Percentiles rank a stretch among this genome's conserved stretches.
Conservation (phyloP, 352 stramenopile species). For the Elongisporangium anandrum region DNA sequence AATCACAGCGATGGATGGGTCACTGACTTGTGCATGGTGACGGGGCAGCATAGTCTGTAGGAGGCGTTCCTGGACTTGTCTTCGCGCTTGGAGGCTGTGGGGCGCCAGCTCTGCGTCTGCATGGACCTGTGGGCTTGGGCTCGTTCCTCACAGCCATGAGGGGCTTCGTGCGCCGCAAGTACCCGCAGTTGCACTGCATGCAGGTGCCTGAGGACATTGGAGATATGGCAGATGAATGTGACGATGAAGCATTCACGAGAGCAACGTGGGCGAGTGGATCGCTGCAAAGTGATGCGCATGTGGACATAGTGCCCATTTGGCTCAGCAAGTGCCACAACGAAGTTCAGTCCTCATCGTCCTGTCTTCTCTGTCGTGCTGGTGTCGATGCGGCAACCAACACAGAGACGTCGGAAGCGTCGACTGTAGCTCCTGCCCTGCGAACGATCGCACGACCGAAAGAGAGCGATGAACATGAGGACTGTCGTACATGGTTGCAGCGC, state of each 20-base stretch:
- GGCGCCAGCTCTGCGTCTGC: slow-evolving; percentile 32
- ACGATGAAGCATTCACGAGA: neutral
- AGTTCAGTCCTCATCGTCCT: neutral
- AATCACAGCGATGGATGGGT: neutral
- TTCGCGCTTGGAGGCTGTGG: slow-evolving; percentile 57
- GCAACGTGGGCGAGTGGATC: neutral
- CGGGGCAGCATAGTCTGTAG: slow-evolving; percentile 37
- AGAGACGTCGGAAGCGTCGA: neutral
- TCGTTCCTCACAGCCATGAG: slow-evolving; percentile 45
- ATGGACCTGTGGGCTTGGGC: slow-evolving; percentile 35
- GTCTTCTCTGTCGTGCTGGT: neutral
- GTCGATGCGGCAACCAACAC: neutral
- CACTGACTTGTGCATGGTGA: neutral
- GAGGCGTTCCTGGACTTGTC: slow-evolving; percentile 58
- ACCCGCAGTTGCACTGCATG: slow-evolving; percentile 51
- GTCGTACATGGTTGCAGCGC: slow-evolving; percentile 34
- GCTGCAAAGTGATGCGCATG: neutral
- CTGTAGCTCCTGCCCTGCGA: neutral
- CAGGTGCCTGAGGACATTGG: slow-evolving; percentile 13
- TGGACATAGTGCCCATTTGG: neutral
- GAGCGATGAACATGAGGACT: slow-evolving; percentile 23
- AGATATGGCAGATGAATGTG: neutral
- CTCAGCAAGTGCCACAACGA: neutral
- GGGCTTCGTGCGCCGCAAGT: slow-evolving; percentile 66
- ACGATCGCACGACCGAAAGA: neutral